These are phyloP conservation scores for Fusarium heterosporum DNA, from an alignment of 2,329 filamentous ascomycete genomes.

Conservation along the genomic window DNA sequence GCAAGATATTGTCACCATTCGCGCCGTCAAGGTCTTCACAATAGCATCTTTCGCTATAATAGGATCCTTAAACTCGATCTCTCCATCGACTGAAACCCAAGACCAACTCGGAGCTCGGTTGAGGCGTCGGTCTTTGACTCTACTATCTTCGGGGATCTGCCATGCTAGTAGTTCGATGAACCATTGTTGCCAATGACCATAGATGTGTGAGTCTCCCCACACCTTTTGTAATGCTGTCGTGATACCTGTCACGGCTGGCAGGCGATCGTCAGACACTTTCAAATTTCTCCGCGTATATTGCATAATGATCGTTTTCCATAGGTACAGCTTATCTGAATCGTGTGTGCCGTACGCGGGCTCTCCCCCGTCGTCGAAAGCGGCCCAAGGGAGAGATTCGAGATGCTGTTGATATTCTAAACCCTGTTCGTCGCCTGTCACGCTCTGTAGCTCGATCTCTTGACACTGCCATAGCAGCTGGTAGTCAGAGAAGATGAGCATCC, in stretches of 20 bases:
- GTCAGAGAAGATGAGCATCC: constrained; percentile 11
- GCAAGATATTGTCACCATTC: neutral
- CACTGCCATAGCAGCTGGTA: constrained; percentile 11
- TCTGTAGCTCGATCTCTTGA: neutral
- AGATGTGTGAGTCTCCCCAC: neutral
- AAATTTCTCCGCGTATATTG: neutral
- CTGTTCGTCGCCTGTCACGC: accelerated
- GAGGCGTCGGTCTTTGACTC: accelerated
- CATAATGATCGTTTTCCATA: accelerated
- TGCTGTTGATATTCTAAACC: neutral
- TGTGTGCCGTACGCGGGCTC: neutral
- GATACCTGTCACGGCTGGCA: neutral
- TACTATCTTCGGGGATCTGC: accelerated
- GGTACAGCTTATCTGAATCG: neutral
- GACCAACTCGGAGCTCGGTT: constrained; percentile 2
- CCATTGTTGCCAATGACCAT: constrained; percentile 8
- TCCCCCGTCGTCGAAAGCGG: accelerated
- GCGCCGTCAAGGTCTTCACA: accelerated
- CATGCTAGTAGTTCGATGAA: neutral
- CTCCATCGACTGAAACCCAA: neutral
- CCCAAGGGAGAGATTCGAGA: neutral
- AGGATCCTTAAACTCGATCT: accelerated
- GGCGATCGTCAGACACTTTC: neutral
- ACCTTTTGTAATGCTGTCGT: neutral
- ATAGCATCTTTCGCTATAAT: neutral